Base-by-base conservation (phyloP, 2,329 filamentous ascomycete genomes). In the Westerdykella aurantiaca region DNA sequence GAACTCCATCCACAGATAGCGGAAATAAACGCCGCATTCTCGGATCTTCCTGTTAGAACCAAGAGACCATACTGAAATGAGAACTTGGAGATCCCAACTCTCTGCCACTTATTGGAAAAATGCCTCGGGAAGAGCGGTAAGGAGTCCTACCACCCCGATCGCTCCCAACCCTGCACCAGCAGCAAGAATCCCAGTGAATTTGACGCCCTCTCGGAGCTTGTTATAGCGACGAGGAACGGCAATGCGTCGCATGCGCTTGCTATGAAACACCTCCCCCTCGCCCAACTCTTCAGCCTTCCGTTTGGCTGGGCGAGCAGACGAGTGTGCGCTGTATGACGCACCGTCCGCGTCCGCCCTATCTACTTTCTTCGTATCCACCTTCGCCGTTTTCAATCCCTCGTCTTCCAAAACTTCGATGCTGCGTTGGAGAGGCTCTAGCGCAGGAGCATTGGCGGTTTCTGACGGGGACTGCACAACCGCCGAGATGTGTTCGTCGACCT, bases 251-350 rank as follows among this genome's bases (percentile, higher is more conserved):
- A 35, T 6, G 6, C 33, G 33, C n/a, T 16, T 14, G 33, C 33
- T 35, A 12, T 9, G 7, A 5, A 9, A 4, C 33, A 16, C 10
- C 3, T 35, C 33, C 17, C 31, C 35, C 6, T 14, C 33, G 18
- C 39, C 44, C n/a, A 48, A 25, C 25, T 34, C 11, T 14, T 16
- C 16, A 18, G 39, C 34, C 14, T 42, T 44, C 6, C 34, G 37
- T 12, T 39, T 44, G 11, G 18, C 38, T 7, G 33, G n/a, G n/a
- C 17, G 33, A 35, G 33, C 3, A 10, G 33, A 14, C 33, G 33
- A 9, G 33, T 13, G 17, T 3, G 17, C 25, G 25, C 3, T 29
- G 25, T 2, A 10, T 29, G 25, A 29, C 25, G 25, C 7, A 29
- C 9, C 7, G 25, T 9, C 25, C 11, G 11, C 9, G 25, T 12